Evolutionary conservation across 2,329 filamentous ascomycete species (phyloP), one percentile per base, ranked within the genome.

Genomic region (Nakataea oryzae): DNA sequence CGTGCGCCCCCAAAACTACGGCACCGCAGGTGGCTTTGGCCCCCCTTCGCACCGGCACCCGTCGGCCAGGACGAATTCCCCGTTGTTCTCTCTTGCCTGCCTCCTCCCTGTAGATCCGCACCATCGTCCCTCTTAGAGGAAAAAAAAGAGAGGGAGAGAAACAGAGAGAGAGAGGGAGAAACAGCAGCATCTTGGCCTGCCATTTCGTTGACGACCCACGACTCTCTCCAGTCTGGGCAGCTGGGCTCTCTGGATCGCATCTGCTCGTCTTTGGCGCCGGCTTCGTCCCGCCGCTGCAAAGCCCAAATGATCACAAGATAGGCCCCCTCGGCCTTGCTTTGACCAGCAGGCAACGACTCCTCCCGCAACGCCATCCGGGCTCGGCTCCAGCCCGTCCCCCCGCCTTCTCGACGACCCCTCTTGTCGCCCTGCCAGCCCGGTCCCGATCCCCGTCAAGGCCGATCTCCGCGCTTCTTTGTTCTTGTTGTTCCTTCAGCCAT

Each of bases 331-430:
- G 76, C 75, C 73, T 71, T 74, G 74, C 73, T 74, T 69, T 76
- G 70, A 75, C 69, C 70, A 71, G 72, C 74, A 73, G 74, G 75
- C 74, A 74, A 76, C 78, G 75, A 78, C 73, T 59, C n/a, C 41
- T 24, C 17, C 66, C 67, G 58, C 62, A 62, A 69, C 69, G 68
- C 41, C 57, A 34, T 21, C 24, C n/a, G 30, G 30, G 30, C 57
- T n/a, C 47, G n/a, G 54, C 24, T 29, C 5, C 32, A 41, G 28
- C 47, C 34, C 28, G 32, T 61, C 41, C 29, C 66, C 59, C 61
- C 64, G 63, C 60, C 60, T 62, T 62, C 63, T 62, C 64, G 41
- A 50, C 41, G 41, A n/a, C 65, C 63, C 60, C 58, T 62, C 62
- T 65, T 63, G 61, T 24, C 14, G 34, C n/a, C 28, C 30, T 13